phyloP scores from a whole-genome alignment of 257 asterid species.

The Lithospermum erythrorhizon region DNA sequence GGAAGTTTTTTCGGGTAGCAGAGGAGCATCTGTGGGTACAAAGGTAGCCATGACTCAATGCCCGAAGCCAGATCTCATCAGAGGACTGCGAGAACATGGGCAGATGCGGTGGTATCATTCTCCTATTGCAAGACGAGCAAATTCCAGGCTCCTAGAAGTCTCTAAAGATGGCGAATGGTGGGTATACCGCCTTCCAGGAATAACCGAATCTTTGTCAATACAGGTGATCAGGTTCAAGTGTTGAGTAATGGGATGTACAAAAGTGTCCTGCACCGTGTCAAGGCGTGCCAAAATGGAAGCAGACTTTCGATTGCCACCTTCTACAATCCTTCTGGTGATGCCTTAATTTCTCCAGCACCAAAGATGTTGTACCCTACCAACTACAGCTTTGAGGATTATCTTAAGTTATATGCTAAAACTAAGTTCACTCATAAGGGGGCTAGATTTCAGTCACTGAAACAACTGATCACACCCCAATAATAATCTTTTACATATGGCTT shows the following conservation, averaged over 20 bases:
- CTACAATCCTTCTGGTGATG: slow-evolving; percentile 75
- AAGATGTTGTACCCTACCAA: slow-evolving; percentile 50
- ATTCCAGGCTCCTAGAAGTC: slow-evolving; percentile 84
- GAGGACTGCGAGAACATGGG: slow-evolving; percentile 87
- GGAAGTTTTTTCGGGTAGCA: slow-evolving; percentile 57
- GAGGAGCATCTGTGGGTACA: slow-evolving; percentile 61
- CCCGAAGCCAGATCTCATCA: slow-evolving; percentile 47
- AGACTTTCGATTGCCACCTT: slow-evolving; percentile 84
- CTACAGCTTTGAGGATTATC: slow-evolving; percentile 55
- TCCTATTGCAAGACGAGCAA: slow-evolving; percentile 76
- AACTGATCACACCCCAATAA: too few relatives aligned
- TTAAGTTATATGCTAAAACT: slow-evolving; percentile 43
- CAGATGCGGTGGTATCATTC: slow-evolving; percentile 93
- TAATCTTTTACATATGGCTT: too few relatives aligned
- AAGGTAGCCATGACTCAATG: slow-evolving; percentile 75
- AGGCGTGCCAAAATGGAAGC: slow-evolving; percentile 61
- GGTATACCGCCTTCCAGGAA: slow-evolving; percentile 74
- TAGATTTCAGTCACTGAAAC: slow-evolving; percentile 52
- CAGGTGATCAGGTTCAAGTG: slow-evolving; percentile 71
- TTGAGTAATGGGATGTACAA: slow-evolving; percentile 68
- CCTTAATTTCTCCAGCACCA: slow-evolving; percentile 70
- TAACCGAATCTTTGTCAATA: slow-evolving; percentile 59
- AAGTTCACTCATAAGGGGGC: slow-evolving; percentile 55
- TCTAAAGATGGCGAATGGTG: slow-evolving; percentile 69
- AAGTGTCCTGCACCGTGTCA: slow-evolving; percentile 64